These are phyloP conservation scores for Torulaspora pretoriensis DNA, from an alignment of 1,139 yeast genomes.

Conservation along the genomic window DNA sequence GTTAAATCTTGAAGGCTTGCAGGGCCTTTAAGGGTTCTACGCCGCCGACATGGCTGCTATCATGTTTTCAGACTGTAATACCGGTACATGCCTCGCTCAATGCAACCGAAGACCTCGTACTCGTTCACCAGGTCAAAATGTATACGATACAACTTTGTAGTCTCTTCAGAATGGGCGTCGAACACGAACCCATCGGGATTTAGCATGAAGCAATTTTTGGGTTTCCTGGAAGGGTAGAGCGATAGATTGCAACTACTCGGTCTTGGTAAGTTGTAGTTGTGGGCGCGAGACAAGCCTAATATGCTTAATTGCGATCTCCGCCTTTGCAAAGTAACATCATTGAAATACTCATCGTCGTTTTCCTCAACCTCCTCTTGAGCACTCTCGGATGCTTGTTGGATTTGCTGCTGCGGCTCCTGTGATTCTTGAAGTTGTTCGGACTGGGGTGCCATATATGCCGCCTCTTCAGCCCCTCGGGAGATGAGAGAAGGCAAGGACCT, in stretches of 20 bases:
- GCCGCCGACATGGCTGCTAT: not conserved
- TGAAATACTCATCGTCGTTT: constrained; percentile 33
- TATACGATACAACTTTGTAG: constrained; percentile 26
- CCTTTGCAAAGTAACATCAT: constrained; percentile 33
- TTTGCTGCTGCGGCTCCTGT: constrained; percentile 1
- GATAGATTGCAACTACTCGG: constrained; percentile 10
- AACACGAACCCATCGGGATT: constrained; percentile 29
- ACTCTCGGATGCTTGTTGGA: constrained; percentile 2
- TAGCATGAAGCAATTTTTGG: constrained; percentile 19
- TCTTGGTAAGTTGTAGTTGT: constrained; percentile 3
- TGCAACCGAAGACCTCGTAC: constrained; percentile 61
- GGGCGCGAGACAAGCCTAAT: constrained; percentile 16
- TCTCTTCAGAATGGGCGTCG: constrained; percentile 28
- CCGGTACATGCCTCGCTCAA: constrained; percentile 69
- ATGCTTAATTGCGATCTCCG: constrained; percentile 34
- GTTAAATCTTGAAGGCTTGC: too few species aligned
- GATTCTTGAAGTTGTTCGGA: not conserved
- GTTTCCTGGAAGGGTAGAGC: constrained; percentile 8
- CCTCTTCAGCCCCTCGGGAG: constrained; percentile 5
- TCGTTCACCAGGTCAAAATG: constrained; percentile 35
- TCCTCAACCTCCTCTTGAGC: constrained; percentile 21
- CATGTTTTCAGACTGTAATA: constrained; percentile 46
- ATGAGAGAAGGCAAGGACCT: constrained; percentile 30
- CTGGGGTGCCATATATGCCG: not conserved
- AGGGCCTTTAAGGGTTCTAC: too few species aligned